phyloP scores from a whole-genome alignment of 176 grass and related monocot genomes.

The Guadua angustifolia region DNA sequence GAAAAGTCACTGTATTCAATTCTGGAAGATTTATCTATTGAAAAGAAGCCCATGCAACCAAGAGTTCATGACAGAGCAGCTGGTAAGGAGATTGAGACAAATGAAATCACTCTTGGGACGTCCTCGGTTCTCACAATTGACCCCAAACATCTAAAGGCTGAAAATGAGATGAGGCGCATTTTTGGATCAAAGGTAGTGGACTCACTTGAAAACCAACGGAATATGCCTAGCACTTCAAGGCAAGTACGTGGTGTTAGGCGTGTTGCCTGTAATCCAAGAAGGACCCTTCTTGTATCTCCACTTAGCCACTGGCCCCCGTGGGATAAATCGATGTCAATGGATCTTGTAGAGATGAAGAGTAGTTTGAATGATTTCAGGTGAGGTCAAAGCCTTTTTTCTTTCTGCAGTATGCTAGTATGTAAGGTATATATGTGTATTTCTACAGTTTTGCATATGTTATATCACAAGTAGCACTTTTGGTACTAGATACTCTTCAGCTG shows the following conservation, averaged over 20 bases:
- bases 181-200: conserved; percentile 98
- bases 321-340: conserved; percentile 89
- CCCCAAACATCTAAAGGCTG: conserved; percentile 82
- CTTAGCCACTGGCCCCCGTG: conserved; percentile 76
- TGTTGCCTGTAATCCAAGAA: conserved; percentile 72
- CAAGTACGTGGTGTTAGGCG: conserved; percentile 76
- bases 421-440: neutral
- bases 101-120: conserved; percentile 28
- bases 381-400: neutral
- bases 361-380: conserved; percentile 91
- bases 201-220: conserved; percentile 88
- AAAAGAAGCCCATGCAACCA: conserved; percentile 45
- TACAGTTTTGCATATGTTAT: neutral
- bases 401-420: neutral
- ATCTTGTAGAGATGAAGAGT: conserved; percentile 77
- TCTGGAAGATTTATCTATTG: conserved; percentile 82
- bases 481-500: neutral
- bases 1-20: conserved; percentile 74
- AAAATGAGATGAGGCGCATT: conserved; percentile 96
- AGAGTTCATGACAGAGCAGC: conserved; percentile 36
- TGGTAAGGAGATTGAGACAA: conserved; percentile 56
- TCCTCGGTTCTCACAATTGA: conserved; percentile 73
- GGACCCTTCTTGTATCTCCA: conserved; percentile 79
- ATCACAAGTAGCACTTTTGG: neutral
- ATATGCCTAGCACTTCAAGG: conserved; percentile 64